Evolutionary conservation across 306 rosid genomes (phyloP).

Genomic region (Trifolium dubium): DNA sequence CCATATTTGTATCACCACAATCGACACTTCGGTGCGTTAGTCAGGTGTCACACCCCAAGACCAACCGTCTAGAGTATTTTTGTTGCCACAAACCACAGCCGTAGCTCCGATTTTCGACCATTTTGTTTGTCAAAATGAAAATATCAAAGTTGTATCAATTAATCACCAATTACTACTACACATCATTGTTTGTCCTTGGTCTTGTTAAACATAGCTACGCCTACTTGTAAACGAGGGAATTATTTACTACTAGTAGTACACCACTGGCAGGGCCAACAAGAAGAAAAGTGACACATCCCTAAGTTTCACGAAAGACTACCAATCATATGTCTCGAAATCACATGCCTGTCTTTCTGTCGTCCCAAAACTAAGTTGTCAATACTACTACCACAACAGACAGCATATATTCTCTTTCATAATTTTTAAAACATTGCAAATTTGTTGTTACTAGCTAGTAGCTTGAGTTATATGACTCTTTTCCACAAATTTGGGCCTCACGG

Average conservation of each 20-base stretch:
- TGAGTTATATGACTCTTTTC: conserved; percentile 1
- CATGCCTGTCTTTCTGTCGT: conserved; percentile 34
- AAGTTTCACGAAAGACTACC: conserved; percentile 9
- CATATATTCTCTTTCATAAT: conserved; percentile 33
- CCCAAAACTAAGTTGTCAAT: conserved; percentile 21
- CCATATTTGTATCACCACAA: neutral
- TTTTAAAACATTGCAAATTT: neutral
- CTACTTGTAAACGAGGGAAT: conserved; percentile 34
- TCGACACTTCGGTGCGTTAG: neutral
- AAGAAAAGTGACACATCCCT: conserved; percentile 19
- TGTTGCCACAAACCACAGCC: neutral
- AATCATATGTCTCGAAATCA: conserved; percentile 37
- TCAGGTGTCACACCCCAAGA: neutral
- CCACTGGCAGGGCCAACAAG: neutral
- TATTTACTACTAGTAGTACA: neutral
- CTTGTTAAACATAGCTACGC: neutral
- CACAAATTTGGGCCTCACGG: conserved; percentile 5
- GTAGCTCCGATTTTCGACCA: neutral
- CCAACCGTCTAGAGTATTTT: neutral
- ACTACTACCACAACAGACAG: conserved; percentile 6
- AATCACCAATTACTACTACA: neutral
- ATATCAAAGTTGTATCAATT: neutral
- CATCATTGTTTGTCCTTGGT: neutral
- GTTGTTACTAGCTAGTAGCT: neutral
- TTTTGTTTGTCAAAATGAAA: neutral